phyloP scores from a whole-genome alignment of 805 yeast genomes.

The Dipodascus geniculatus region DNA sequence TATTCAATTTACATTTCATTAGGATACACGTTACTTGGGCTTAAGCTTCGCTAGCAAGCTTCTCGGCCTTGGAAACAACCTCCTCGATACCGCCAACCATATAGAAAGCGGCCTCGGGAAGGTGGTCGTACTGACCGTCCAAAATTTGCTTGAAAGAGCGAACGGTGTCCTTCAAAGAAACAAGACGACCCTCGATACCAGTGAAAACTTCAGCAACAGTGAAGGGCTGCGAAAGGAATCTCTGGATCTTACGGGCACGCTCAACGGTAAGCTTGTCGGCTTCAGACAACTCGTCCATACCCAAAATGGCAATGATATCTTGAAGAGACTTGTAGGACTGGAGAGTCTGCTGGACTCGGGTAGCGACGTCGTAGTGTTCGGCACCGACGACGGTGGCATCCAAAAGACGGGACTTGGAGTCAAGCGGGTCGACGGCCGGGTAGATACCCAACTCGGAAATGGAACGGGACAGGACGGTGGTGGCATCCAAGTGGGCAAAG shows the following conservation, averaged over 20 bases:
- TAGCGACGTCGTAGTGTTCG: slow-evolving; percentile 96
- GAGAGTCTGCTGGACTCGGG: slow-evolving; percentile 92
- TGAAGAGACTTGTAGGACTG: slow-evolving; percentile 99
- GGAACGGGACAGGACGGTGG: slow-evolving; percentile 99
- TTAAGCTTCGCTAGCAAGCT: slow-evolving; percentile 72
- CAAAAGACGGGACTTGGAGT: slow-evolving; percentile 96
- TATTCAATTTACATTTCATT: slow-evolving; percentile 1
- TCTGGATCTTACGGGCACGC: slow-evolving; percentile 99
- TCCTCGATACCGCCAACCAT: slow-evolving; percentile 99
- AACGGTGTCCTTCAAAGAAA: slow-evolving; percentile 91
- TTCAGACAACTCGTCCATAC: slow-evolving; percentile 99
- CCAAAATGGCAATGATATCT: slow-evolving; percentile 99
- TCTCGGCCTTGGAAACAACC: slow-evolving; percentile 97
- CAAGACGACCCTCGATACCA: slow-evolving; percentile 97
- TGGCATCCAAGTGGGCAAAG: slow-evolving; percentile 99
- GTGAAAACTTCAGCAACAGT: slow-evolving; percentile 99
- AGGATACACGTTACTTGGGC: background rate
- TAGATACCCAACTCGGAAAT: slow-evolving; percentile 99
- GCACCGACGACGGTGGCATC: slow-evolving; percentile 96
- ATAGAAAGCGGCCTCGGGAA: slow-evolving; percentile 99
- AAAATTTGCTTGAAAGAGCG: slow-evolving; percentile 92
- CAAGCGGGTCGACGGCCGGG: slow-evolving; percentile 99
- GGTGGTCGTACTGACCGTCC: slow-evolving; percentile 96
- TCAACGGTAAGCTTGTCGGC: slow-evolving; percentile 97
- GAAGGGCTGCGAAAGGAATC: slow-evolving; percentile 99